phyloP scores from a whole-genome alignment of 768 basidiomycete species.

The Mrakia blollopis region DNA sequence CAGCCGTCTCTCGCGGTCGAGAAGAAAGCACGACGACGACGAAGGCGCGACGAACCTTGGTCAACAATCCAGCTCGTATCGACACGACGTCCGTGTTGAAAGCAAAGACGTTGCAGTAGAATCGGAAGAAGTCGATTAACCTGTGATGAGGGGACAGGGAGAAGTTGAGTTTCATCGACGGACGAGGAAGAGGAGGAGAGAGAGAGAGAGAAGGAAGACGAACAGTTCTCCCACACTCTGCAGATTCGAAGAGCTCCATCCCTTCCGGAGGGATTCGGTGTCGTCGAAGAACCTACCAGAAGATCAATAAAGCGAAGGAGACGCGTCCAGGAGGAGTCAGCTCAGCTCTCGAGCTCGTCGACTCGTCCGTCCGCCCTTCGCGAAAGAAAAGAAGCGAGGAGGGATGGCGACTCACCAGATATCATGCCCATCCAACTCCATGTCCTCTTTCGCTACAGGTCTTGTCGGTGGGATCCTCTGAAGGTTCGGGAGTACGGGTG shows the following conservation, averaged over 20 bases:
- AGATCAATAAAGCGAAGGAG: background rate
- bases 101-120: slow-evolving; percentile 85
- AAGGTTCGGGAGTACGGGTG: slow-evolving; percentile 90
- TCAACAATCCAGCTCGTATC: slow-evolving; percentile 78
- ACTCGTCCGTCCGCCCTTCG: slow-evolving; percentile 1
- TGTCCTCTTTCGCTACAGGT: slow-evolving; percentile 45
- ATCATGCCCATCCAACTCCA: slow-evolving; percentile 69
- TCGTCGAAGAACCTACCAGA: slow-evolving; percentile 97
- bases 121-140: slow-evolving; percentile 94
- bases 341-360: background rate
- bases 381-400: background rate
- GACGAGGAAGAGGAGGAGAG: background rate
- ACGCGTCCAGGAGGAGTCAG: background rate
- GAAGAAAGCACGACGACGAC: background rate
- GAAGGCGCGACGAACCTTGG: slow-evolving; percentile 51
- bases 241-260: slow-evolving; percentile 89
- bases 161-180: background rate
- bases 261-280: slow-evolving; percentile 79
- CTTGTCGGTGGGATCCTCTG: slow-evolving; percentile 90
- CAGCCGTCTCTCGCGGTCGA: too few relatives aligned
- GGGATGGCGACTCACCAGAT: slow-evolving; percentile 55
- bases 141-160: background rate
- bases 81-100: slow-evolving; percentile 89
- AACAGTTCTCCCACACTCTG: slow-evolving; percentile 91
- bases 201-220: slow-evolving; percentile 40